Conservation (phyloP, 768 basidiomycete genomes). For the Phylloporus sp. region DNA sequence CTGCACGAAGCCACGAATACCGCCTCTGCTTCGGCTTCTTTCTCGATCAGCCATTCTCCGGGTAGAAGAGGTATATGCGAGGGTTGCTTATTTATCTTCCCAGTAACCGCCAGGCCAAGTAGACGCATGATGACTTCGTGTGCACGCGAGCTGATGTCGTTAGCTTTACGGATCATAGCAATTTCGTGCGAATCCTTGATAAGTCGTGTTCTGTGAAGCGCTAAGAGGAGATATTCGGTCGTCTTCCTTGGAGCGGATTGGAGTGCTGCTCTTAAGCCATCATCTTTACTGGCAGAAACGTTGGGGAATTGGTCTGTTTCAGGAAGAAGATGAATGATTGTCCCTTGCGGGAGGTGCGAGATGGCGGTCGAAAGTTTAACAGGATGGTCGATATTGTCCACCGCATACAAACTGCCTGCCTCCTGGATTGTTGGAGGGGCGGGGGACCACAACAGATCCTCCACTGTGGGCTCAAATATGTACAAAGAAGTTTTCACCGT, state of each 20-base stretch:
- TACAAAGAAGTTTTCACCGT: conserved; percentile 58
- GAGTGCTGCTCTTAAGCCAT: conserved; percentile 8
- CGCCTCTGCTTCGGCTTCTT: conserved; percentile 92
- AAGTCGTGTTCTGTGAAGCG: conserved; percentile 77
- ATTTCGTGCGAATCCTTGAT: conserved; percentile 76
- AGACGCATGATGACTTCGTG: conserved; percentile 93
- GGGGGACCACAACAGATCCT: conserved; percentile 84
- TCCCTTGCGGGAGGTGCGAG: conserved; percentile 43
- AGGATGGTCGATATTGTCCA: conserved; percentile 53
- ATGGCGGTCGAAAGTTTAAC: conserved; percentile 43
- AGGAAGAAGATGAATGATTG: conserved; percentile 65
- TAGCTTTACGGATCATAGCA: conserved; percentile 68
- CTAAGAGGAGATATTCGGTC: conserved; percentile 56
- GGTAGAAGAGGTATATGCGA: conserved; percentile 50
- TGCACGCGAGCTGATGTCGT: conserved; percentile 81
- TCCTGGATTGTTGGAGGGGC: conserved; percentile 67
- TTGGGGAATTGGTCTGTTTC: conserved; percentile 23
- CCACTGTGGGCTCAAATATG: conserved; percentile 69
- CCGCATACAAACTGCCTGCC: conserved; percentile 51
- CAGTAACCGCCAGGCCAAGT: conserved; percentile 67
- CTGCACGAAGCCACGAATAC: conserved; percentile 89
- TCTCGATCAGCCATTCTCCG: conserved; percentile 83
- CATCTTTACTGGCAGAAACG: background rate
- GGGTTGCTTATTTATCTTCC: conserved; percentile 43
- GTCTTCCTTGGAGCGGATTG: conserved; percentile 4